Evolutionary conservation across 2,329 filamentous ascomycete genomes (phyloP), one percentile per base, ranked within the genome.

Genomic region (Niveomyces coronatus): DNA sequence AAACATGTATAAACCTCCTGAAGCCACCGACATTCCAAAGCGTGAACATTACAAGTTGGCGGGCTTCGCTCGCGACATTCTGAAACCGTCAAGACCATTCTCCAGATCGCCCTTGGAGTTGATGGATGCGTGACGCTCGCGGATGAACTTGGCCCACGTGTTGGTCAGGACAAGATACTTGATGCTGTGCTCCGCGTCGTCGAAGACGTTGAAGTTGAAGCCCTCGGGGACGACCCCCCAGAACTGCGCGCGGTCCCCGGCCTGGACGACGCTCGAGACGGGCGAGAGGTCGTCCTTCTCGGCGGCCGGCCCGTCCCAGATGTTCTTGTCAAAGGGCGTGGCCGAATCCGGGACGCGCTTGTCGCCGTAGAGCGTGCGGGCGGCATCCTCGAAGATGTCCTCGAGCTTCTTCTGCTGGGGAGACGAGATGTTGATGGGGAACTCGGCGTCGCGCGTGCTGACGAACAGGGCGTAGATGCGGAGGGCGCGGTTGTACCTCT

Each of bases 111-210:
- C 42, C n/a, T 32, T 24, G 3, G 49, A 44, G 16, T 52, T 47
- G 15, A 49, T 35, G 5, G 49, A 55, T 16, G 44, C 42, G 9
- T 50, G 44, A 19, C 54, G 45, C 8, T 66, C 60, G 33, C 54
- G 59, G 28, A 73, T 63, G 47, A 70, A 76, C 49, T 71, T 74
- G 20, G 70, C 70, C 78, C 79, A 82, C 0, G 79, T 82, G 50
- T 82, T 82, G 11, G 76, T 79, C 42, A 81, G 58, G 4, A 82
- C 76, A 5, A 82, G 63, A 42, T 81, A 77, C 54, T 79, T 80
- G 57, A 82, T 71, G 47, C 67, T 70, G n/a, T 57, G 55, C 49
- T 77, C 67, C 0, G 76, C 73, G 4, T 58, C 63, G 47, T 80
- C 74, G 48, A 82, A 82, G 3, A 81, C 63, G 0, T 51, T 50